Evolutionary conservation across 192 early-diverging fungal genomes (phyloP), one percentile per base, ranked within the genome.

Genomic region (Backusella liffmaniae): DNA sequence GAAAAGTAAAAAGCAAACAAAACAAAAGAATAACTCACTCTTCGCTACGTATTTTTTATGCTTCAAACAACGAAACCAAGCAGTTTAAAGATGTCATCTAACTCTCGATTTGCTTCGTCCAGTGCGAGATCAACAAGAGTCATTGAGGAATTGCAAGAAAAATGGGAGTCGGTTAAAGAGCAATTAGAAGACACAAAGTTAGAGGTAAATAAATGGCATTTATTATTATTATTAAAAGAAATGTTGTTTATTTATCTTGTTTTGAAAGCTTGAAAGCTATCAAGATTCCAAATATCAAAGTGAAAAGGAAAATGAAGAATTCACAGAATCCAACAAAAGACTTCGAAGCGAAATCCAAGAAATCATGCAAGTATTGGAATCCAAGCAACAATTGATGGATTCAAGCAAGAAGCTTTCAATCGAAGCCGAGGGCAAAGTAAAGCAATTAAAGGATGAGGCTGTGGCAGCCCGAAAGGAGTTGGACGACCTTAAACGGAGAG

Each of bases 361-460:
- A 62, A 62, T 62, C 0, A 62, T 62, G 56, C 56, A 62, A 62
- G 56, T 62, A 29, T 62, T 62, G 6, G 56, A 62, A 29, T 10
- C 21, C 9, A 62, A 62, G 56, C 56, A 62, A 29, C 56, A 62
- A 62, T 62, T 62, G 23, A 62, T 62, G 56, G 56, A 62, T 29
- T 62, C 56, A 23, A 62, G 23, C 21, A 62, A 62, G 12, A 62
- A 62, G 56, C 12, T 29, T 13, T 62, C 56, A 9, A 62, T 29
- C 56, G 69, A 8, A 39, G 89, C 90, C 8, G 82, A 69, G 74
- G 84, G 73, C 73, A 90, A 90, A 51, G 70, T 72, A 5, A 72
- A 72, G 26, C 70, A 72, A 16, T 44, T 72, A 12, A 72, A 72
- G 30, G 44, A 39, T 12, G 41, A 72, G 70, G 70, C 70, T 23